Evolutionary conservation across 768 basidiomycete genomes (phyloP).

Genomic region (Coprinellus micaceus): DNA sequence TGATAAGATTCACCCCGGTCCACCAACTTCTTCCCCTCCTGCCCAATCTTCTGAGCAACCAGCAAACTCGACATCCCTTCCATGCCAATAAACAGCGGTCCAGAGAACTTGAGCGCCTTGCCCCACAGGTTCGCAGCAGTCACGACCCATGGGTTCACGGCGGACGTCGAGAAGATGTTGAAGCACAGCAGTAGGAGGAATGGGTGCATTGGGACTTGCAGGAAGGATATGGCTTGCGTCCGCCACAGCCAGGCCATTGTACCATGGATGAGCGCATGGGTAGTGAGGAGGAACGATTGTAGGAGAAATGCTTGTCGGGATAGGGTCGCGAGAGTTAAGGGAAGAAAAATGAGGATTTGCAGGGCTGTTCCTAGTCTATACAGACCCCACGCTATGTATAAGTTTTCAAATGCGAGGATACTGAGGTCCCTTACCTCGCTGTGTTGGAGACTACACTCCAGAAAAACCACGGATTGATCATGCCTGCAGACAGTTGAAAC

Average conservation of each 20-base stretch:
- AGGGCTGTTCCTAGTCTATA: conserved; percentile 68
- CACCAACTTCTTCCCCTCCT: conserved; percentile 69
- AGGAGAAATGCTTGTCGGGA: conserved; percentile 77
- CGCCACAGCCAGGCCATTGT: conserved; percentile 71
- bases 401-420: background rate
- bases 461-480: conserved; percentile 59
- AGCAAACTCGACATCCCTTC: conserved; percentile 83
- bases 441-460: conserved; percentile 64
- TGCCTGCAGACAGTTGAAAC: conserved; percentile 13
- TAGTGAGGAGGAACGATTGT: conserved; percentile 71
- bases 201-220: conserved; percentile 84
- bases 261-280: conserved; percentile 79
- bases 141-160: conserved; percentile 54
- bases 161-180: conserved; percentile 74
- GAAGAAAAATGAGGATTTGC: conserved; percentile 81
- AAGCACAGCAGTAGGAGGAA: conserved; percentile 84
- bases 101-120: conserved; percentile 60
- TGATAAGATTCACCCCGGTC: conserved; percentile 68
- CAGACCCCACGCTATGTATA: too few species aligned
- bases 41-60: conserved; percentile 77
- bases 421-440: conserved; percentile 43
- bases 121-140: conserved; percentile 71
- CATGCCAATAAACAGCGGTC: conserved; percentile 76
- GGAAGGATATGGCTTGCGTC: conserved; percentile 65
- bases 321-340: conserved; percentile 79